phyloP scores from a whole-genome alignment of 2,329 filamentous ascomycete genomes.

The Verticillium dahliae region DNA sequence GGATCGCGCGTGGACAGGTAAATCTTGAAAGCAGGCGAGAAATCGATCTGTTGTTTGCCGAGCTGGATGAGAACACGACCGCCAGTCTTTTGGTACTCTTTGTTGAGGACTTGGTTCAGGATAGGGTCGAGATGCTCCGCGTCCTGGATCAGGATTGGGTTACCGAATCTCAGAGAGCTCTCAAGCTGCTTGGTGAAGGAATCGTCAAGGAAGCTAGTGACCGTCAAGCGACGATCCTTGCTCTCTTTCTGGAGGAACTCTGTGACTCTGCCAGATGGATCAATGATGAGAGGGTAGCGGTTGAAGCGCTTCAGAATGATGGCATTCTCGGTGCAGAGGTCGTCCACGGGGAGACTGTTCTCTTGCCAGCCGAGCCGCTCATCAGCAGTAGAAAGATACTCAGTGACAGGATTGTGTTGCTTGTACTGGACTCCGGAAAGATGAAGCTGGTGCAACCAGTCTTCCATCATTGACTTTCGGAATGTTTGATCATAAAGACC shows the following conservation, averaged over 20 bases:
- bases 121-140: conserved; percentile 96
- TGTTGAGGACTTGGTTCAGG: conserved; percentile 97
- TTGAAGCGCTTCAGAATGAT: conserved; percentile 98
- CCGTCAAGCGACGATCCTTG: conserved; percentile 86
- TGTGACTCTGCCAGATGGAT: conserved; percentile 88
- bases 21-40: conserved; percentile 91
- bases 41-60: conserved; percentile 98
- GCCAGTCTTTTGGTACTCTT: conserved; percentile 98
- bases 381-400: conserved; percentile 94
- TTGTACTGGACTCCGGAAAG: conserved; percentile 94
- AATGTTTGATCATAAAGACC: conserved; percentile 98
- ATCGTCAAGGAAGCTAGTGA: conserved; percentile 96
- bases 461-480: conserved; percentile 94
- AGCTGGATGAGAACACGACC: conserved; percentile 97
- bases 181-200: conserved; percentile 97
- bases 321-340: conserved; percentile 96
- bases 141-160: conserved; percentile 97
- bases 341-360: conserved; percentile 87
- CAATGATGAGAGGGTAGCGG: conserved; percentile 95
- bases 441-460: conserved; percentile 90
- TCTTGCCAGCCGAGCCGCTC: conserved; percentile 94
- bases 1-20: conserved; percentile 95
- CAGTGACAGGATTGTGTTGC: conserved; percentile 86
- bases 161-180: conserved; percentile 93
- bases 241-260: conserved; percentile 95